These are phyloP conservation scores for Tilletia caries DNA, from an alignment of 1,284 basidiomycete genomes.

Conservation along the genomic window DNA sequence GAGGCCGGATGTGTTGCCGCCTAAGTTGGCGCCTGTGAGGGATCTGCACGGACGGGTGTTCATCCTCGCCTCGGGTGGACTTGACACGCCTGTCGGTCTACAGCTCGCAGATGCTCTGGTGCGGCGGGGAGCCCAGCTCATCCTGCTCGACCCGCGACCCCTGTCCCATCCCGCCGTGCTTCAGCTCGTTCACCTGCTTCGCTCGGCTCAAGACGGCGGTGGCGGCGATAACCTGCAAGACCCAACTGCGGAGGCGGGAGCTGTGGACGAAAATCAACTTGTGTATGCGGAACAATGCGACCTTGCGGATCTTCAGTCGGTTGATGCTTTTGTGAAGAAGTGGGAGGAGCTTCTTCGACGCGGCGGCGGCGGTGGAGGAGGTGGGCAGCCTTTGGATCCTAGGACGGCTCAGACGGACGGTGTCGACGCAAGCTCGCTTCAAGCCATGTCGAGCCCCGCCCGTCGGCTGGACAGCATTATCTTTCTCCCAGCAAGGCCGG, in stretches of 20 bases:
- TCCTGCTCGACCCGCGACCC: conserved; percentile 3
- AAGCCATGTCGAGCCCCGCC: background rate
- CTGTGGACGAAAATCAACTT: background rate
- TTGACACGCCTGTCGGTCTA: background rate
- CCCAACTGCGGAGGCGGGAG: background rate
- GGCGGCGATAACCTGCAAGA: no score
- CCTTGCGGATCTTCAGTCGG: background rate
- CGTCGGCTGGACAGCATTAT: conserved; percentile 1
- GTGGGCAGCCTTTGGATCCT: background rate
- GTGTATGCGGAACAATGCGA: conserved; percentile 9
- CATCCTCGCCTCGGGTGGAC: conserved; percentile 1
- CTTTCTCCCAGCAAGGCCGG: background rate
- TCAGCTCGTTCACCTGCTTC: conserved; percentile 1
- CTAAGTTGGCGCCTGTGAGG: background rate
- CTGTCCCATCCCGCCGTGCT: conserved; percentile 3
- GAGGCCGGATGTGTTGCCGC: no score
- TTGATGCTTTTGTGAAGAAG: conserved; percentile 7
- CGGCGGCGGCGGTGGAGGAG: background rate
- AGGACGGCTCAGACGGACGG: background rate
- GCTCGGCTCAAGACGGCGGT: background rate
- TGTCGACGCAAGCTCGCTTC: background rate
- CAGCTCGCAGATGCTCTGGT: background rate
- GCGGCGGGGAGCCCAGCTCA: background rate
- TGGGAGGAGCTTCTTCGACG: conserved; percentile 5
- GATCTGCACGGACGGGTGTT: conserved; percentile 9